Percentiles rank a stretch among this genome's conserved stretches.
Evolutionary conservation across 2,329 filamentous ascomycete species (phyloP).

Genomic region (Ambrosiella xylebori): DNA sequence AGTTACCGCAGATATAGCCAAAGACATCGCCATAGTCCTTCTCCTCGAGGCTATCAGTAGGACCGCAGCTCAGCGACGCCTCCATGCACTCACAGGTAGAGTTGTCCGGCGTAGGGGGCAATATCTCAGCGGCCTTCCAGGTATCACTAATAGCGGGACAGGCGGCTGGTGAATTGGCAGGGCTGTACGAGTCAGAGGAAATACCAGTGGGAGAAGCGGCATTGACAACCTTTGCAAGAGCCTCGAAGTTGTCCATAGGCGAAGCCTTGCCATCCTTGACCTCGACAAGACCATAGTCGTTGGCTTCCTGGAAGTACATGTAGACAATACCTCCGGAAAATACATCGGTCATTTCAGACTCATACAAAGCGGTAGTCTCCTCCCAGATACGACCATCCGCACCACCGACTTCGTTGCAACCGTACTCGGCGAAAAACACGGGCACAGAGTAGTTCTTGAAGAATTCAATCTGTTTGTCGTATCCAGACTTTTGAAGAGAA

Average conservation of each 20-base stretch:
- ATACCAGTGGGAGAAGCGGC: conserved; percentile 50
- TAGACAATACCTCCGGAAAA: conserved; percentile 97
- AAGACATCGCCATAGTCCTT: conserved; percentile 54
- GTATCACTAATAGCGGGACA: conserved; percentile 50
- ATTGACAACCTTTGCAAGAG: conserved; percentile 52
- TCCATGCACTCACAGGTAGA: conserved; percentile 77
- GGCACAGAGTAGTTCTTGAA: conserved; percentile 82
- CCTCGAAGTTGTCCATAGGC: conserved; percentile 57
- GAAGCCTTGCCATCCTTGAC: conserved; percentile 41
- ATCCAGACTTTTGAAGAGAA: conserved; percentile 59
- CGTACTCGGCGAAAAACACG: conserved; percentile 97
- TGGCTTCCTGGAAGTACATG: conserved; percentile 89
- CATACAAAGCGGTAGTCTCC: conserved; percentile 71
- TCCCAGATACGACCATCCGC: conserved; percentile 58
- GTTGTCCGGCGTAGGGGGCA: conserved; percentile 69
- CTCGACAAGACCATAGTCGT: conserved; percentile 70
- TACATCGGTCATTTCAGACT: conserved; percentile 61
- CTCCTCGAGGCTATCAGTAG: conserved; percentile 37
- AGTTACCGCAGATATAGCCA: conserved; percentile 48
- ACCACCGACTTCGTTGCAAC: conserved; percentile 58
- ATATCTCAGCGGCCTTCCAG: conserved; percentile 53
- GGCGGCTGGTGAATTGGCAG: conserved; percentile 44
- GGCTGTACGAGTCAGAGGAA: conserved; percentile 48
- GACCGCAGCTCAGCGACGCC: conserved; percentile 52
- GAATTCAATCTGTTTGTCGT: conserved; percentile 65